Base-by-base conservation (phyloP, 2,329 filamentous ascomycete genomes). In the Aspergillus hortae region DNA sequence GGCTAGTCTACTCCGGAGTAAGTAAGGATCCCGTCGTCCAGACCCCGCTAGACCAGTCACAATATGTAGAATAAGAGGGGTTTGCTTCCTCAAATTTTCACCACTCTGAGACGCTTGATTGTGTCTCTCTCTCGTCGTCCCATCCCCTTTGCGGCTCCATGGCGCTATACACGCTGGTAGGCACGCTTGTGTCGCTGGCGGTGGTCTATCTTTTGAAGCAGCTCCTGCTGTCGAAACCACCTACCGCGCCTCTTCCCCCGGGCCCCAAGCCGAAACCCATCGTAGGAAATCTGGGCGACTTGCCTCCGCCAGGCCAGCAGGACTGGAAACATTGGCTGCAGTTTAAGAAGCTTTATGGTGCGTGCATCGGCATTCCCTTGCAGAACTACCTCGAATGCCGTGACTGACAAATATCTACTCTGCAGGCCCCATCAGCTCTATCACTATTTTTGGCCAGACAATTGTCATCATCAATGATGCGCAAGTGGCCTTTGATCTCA, bases 391-490 rank as follows among this genome's bases (percentile, higher is more conserved):
- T 30, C 27, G 3, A 30, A 9, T 11, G 27, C 27, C 7, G 27
- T 30, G 27, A 23, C 10, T 30, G 27, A 30, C 27, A 9, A 30
- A 2, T 30, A 11, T 30, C 27, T 9, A 30, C 25, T 27, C 25
- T 3, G 9, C 36, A 64, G 62, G 63, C 7, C 64, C 65, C 0
- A 67, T 72, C 17, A 68, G 61, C 56, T 71, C 68, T 4, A 52
- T 73, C 14, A 66, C 57, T 5, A 62, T 69, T 1, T 43, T 71
- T 6, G 68, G 67, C 6, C 61, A 56, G 52, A 67, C 62, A 0
- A 56, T 71, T 6, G 55, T 72, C 27, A 59, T 72, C 33, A 45
- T 73, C 36, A 66, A 71, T 43, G 66, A 70, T 43, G 49, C 48
- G 5, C 53, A 60, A 27, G 36, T 59, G 0, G 66, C 65, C 2